Base-by-base conservation (phyloP, 768 basidiomycete genomes). In the Rhodocollybia butyracea region DNA sequence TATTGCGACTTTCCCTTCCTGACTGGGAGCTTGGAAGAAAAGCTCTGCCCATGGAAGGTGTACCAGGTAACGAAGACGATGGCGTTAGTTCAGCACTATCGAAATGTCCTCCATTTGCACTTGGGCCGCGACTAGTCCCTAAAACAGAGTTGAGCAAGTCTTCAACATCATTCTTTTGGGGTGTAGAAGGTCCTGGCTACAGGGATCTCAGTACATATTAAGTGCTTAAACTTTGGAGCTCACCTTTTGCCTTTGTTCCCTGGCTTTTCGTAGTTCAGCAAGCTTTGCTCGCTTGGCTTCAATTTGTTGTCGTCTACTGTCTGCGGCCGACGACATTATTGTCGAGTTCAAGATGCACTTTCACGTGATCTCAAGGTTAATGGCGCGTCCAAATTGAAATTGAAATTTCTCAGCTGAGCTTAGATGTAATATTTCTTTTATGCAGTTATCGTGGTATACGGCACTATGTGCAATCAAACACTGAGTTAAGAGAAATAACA, bases 251-350 rank as follows among this genome's bases (percentile, higher is more conserved):
- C 88, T 74, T 59, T 89, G 84, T 32, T 84, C 85, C 42, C 93
- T 81, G 5, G 87, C 88, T 68, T 87, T 82, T 53, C 90, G 79
- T 34, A 97, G 77, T 59, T 92, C 91, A 47, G 85, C 91, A 31
- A 98, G 85, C 70, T 93, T 94, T 11, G 85, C 83, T 59, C 87
- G 77, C 73, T 98, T 98, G 24, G 87, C 90, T 69, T 94, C 93
- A 57, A 98, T 89, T 72, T 97, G 94, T 64, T 86, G 85, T 65
- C 91, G 74, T 46, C 92, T 80, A 70, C 81, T 81, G 62, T 86
- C 83, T 52, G 87, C 85, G 78, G 79, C 82, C 51, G 50, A 31
- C 39, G 60, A 51, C 46, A 57, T 54, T 42, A 42, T 53, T 27
- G 57, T 36, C 31, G 34, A 46, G 27, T 17, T 11, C 3, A 46